Evolutionary conservation across 306 rosid species (phyloP), one percentile per base, ranked within the genome.

Genomic region (Abrus precatorius): DNA sequence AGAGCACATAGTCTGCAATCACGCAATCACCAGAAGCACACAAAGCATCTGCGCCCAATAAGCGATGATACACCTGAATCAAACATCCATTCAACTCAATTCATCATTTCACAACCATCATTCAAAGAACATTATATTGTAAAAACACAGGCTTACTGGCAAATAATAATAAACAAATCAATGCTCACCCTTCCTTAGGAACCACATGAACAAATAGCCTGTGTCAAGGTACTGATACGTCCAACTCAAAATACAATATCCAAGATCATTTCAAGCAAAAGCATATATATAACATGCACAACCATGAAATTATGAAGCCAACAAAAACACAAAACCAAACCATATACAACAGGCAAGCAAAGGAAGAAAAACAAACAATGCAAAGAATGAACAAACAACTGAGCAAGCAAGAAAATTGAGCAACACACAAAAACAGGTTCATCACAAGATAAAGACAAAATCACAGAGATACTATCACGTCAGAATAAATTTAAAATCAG

Each of bases 11-110:
- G 90, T 89, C 97, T 89, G 97, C 97, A 93, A 91, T 95, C 90
- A 91, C 91, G 92, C 86, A 91, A 91, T 91, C 99, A 89, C 95
- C 93, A 91, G 97, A 95, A 91, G 90, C 91, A 91, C 88, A 95
- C 72, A 95, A 95, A 92, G 94, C 98, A 95, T 92, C 97, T 85
- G 92, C 91, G 85, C 91, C 97, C 94, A 95, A 95, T 89, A 92
- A 89, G 90, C 91, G 80, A 77, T 87, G 91, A 89, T 76, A 90
- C 80, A 95, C 97, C 95, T 90, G 97, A 95, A 93, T 91, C 92
- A 95, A 91, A 92, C 86, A 95, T 78, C 85, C 92, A 95, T 87
- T 84, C 84, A 92, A 83, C 97, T 90, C 91, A 94, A 92, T 85
- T 82, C 92, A 91, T 93, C 93, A 83, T 83, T 87, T 86, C 71